phyloP scores from a whole-genome alignment of 108 stramenopile species.

The Skeletonema tropicum region DNA sequence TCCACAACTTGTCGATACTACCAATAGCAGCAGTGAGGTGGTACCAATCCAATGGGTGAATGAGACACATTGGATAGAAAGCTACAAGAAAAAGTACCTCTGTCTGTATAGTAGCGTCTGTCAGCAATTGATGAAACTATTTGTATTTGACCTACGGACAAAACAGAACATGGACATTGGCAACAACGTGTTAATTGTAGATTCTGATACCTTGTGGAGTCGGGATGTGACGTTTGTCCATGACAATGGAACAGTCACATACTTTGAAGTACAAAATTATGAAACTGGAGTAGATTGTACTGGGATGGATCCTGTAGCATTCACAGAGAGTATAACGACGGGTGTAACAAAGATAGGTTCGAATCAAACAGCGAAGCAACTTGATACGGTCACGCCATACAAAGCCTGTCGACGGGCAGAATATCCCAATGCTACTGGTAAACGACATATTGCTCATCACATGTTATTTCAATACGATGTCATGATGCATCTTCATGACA shows the following conservation, averaged over 20 bases:
- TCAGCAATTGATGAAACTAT: conserved; percentile 42
- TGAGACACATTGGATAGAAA: conserved; percentile 36
- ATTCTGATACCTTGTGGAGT: conserved; percentile 44
- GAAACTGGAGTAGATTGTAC: neutral
- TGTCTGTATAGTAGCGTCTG: conserved; percentile 19
- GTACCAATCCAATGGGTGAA: conserved; percentile 37
- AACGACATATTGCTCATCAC: conserved; percentile 34
- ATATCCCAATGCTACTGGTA: conserved; percentile 31
- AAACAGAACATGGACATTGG: conserved; percentile 18
- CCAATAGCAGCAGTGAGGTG: neutral
- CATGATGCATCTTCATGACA: conserved; percentile 28
- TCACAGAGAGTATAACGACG: conserved; percentile 31
- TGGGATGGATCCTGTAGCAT: conserved; percentile 29
- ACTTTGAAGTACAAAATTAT: conserved; percentile 19
- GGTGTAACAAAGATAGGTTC: neutral
- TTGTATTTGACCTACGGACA: conserved; percentile 34
- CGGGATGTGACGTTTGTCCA: conserved; percentile 31
- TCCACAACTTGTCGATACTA: conserved; percentile 7
- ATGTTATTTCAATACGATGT: conserved; percentile 52
- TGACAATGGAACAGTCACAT: conserved; percentile 23
- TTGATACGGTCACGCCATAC: conserved; percentile 31
- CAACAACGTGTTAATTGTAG: conserved; percentile 31
- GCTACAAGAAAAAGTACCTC: conserved; percentile 19
- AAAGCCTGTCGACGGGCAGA: conserved; percentile 21
- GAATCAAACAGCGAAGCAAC: neutral